Evolutionary conservation across 768 basidiomycete genomes (phyloP).

Genomic region (Amanita molliuscula): DNA sequence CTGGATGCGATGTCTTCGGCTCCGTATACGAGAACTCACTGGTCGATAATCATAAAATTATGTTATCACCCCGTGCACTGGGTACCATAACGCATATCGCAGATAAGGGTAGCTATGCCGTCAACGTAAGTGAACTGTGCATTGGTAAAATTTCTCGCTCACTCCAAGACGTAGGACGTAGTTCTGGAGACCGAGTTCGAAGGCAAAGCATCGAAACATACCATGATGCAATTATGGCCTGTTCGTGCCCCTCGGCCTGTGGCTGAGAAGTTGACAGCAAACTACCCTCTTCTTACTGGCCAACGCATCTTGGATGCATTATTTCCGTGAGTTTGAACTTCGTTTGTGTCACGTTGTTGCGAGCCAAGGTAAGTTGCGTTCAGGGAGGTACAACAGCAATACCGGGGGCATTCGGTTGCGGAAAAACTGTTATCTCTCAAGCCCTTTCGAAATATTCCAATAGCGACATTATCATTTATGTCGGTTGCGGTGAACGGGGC

Average conservation of each 20-base stretch:
- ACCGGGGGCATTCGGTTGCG: conserved; percentile 98
- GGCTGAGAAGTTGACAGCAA: conserved; percentile 89
- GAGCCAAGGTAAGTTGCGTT: conserved; percentile 54
- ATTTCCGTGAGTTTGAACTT: conserved; percentile 63
- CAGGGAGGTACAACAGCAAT: conserved; percentile 96
- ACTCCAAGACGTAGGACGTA: conserved; percentile 51
- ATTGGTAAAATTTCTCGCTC: conserved; percentile 2
- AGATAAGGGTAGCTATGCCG: conserved; percentile 87
- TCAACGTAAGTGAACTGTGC: conserved; percentile 50
- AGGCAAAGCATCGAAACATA: conserved; percentile 86
- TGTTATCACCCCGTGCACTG: conserved; percentile 87
- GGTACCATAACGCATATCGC: conserved; percentile 92
- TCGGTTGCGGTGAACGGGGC: conserved; percentile 97
- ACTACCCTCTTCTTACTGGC: conserved; percentile 87
- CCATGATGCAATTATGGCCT: conserved; percentile 98
- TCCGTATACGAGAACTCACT: conserved; percentile 95
- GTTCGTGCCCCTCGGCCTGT: conserved; percentile 96
- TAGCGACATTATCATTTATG: conserved; percentile 98
- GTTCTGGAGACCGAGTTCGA: conserved; percentile 97
- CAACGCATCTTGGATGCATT: conserved; percentile 95
- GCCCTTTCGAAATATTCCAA: conserved; percentile 98
- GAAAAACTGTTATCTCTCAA: conserved; percentile 98
- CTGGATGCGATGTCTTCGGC: conserved; percentile 96
- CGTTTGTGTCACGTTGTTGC: not conserved
- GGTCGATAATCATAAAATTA: conserved; percentile 93